A percentile compares a stretch with the other conserved stretches of the same genome.
These are phyloP conservation scores for Eucalyptus urophylla DNA, from an alignment of 345 rosid genomes.

Conservation along the genomic window DNA sequence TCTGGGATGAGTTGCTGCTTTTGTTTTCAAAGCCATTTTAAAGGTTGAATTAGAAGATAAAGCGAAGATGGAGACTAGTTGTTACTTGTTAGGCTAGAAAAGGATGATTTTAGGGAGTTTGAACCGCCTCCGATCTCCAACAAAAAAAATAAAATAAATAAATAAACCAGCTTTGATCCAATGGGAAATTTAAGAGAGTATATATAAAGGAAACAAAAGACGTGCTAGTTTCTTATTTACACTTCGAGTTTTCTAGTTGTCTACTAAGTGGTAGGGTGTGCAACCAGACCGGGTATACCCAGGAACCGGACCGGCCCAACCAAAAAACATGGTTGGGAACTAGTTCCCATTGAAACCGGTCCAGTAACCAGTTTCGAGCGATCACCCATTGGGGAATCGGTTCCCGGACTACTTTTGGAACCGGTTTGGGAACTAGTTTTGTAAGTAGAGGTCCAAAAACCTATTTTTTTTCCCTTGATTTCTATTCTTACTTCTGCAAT, in stretches of 20 bases:
- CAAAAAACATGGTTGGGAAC: too few species aligned
- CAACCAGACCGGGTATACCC: too few species aligned
- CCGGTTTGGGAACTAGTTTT: too few species aligned
- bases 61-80: not conserved
- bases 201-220: not conserved
- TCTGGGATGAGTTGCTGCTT: not conserved
- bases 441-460: too few species aligned
- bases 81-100: not conserved
- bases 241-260: not conserved
- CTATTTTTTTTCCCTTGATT: too few species aligned
- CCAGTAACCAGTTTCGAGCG: too few species aligned
- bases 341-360: too few species aligned
- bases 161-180: not conserved
- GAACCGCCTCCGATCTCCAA: not conserved
- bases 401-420: too few species aligned
- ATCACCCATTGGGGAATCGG: too few species aligned
- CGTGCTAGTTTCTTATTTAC: not conserved
- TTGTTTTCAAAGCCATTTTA: not conserved
- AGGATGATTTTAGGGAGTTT: not conserved
- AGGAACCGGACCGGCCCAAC: too few species aligned
- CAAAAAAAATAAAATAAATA: fast-evolving
- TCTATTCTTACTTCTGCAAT: too few species aligned
- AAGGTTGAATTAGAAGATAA: not conserved
- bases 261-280: not conserved
- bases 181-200: not conserved